Evolutionary conservation across 192 early-diverging fungal genomes (phyloP).

Genomic region (Funneliformis mosseae): DNA sequence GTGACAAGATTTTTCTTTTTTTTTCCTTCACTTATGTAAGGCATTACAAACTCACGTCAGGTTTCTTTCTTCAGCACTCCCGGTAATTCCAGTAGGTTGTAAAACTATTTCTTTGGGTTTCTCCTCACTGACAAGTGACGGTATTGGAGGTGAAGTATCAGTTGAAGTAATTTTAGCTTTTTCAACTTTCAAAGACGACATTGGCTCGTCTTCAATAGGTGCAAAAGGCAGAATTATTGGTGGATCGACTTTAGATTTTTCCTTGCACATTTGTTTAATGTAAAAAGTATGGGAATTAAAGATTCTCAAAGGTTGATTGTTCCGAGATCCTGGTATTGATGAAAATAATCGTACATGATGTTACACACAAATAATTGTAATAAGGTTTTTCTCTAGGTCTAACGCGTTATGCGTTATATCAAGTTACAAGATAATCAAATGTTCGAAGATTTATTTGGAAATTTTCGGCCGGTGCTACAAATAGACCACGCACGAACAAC

Average conservation of each 20-base stretch:
- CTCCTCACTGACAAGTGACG: not conserved
- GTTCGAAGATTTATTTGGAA: too few species aligned
- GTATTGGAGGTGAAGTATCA: constrained; percentile 19
- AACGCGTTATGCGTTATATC: too few species aligned
- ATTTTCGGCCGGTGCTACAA: too few species aligned
- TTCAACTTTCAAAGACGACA: constrained; percentile 3
- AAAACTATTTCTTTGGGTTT: not conserved
- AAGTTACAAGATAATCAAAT: too few species aligned
- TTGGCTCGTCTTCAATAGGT: constrained; percentile 23
- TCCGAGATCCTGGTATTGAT: not conserved
- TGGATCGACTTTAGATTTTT: not conserved
- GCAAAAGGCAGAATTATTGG: constrained; percentile 2
- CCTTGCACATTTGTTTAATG: constrained; percentile 8
- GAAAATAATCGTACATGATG: too few species aligned
- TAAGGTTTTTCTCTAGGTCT: too few species aligned
- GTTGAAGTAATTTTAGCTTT: constrained; percentile 5
- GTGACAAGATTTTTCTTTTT: not conserved
- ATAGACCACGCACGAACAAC: too few species aligned
- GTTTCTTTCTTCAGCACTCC: constrained; percentile 24
- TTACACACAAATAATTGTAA: too few species aligned
- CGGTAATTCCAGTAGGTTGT: not conserved
- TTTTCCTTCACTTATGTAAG: not conserved
- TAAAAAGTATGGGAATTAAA: not conserved
- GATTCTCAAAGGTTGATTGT: not conserved
- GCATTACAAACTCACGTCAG: constrained; percentile 22